Evolutionary conservation across 2,329 filamentous ascomycete genomes (phyloP), one percentile per base, ranked within the genome.

Genomic region (Dactylellina parvicollis): DNA sequence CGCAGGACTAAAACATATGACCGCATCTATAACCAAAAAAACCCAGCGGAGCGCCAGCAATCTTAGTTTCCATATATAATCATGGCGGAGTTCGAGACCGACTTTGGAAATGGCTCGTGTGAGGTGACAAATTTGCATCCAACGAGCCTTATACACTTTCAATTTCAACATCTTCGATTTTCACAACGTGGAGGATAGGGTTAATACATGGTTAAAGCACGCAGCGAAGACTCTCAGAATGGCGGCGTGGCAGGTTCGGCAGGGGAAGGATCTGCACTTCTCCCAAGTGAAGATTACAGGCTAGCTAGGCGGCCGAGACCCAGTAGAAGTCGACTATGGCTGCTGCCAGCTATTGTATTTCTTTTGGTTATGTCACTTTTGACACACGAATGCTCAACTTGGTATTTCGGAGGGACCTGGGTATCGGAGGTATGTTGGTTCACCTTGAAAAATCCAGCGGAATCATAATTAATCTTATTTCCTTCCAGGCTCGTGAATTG

Each of bases 341-440:
- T 73, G 12, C 38, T 73, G 8, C 69, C 69, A 18, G 69, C 69
- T 3, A 26, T 73, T 8, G 34, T 64, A 12, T 73, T 73, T 22
- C 40, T 73, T 1, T 44, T 73, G 24, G 30, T 61, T n/a, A 73
- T 73, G 60, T 66, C 57, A 14, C 56, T 73, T 38, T 30, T 73
- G 16, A 73, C 60, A 3, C 54, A 65, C 18, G 42, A 65, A 28
- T 64, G 60, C 8, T 36, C 69, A 1, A 26, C 50, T 12, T 73
- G 69, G 60, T 61, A 28, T 34, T 73, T 66, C 42, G 38, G 40
- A n/a, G 24, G 60, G 1, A 56, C 5, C 9, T 73, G 54, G 44
- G 69, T 59, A 20, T 61, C 60, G n/a, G 49, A 73, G 46, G 69
- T 73, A 30, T 34, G 59, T 40, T 16, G n/a, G 10, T 20, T 5